Base-by-base conservation (phyloP, 2,329 filamentous ascomycete genomes). In the Raffaelea ambrosiae region DNA sequence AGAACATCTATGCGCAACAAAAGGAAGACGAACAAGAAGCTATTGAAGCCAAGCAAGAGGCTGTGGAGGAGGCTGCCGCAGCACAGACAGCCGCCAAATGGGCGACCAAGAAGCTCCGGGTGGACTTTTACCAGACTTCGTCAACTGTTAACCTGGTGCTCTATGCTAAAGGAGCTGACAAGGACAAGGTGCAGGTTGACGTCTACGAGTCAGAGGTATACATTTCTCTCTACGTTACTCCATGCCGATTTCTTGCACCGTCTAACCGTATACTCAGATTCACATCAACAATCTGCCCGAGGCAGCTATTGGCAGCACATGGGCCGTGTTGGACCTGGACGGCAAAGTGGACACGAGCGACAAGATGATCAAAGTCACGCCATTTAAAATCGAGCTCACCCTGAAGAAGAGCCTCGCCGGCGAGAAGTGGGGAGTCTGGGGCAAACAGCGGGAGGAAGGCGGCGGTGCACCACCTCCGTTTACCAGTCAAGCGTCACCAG, bases 91-190 rank as follows among this genome's bases (percentile, higher is more conserved):
- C 18, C 4, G 5, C 26, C 4, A 35, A 46, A 7, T 42, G 20
- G 47, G 41, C 51, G 2, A 55, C 60, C 51, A 59, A 66, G 20
- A 61, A 62, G 33, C 61, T 69, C 20, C 64, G 66, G 21, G 59
- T 59, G 16, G 66, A 66, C 47, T 70, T 65, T 52, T 71, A 71
- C 53, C 69, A 72, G 57, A 64, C 58, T 2, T 56, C 62, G n/a
- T 55, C 56, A 11, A 60, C 52, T 1, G 53, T 70, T 35, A 67
- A 63, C 3, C 54, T 67, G 14, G 60, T 63, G 14, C 51, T 71
- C 4, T 71, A 71, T 48, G 57, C 64, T 35, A 71, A 70, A 52
- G 65, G 66, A 16, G 54, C 55, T 2, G 58, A 60, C 44, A 63
- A 60, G 47, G 54, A 58, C 1, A 22, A 44, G 14, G 45, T 54